A percentile compares a stretch with the other conserved stretches of the same genome.
Evolutionary conservation across 2,329 filamentous ascomycete species (phyloP).

Genomic region (Aspergillus ibericus): DNA sequence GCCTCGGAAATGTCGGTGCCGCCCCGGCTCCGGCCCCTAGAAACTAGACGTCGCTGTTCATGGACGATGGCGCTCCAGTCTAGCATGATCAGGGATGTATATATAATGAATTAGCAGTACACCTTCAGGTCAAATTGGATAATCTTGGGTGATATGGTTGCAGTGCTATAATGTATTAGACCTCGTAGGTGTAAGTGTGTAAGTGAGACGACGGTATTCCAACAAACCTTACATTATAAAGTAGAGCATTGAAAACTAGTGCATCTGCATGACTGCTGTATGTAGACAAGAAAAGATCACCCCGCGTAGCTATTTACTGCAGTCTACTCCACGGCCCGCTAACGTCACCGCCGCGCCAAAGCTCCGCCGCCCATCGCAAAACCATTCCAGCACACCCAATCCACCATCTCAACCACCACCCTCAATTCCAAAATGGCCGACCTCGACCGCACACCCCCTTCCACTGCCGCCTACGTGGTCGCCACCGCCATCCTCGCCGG

Average conservation of each 20-base stretch:
- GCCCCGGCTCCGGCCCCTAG: constrained; percentile 16
- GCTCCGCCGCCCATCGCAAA: constrained; percentile 2
- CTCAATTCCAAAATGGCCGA: constrained; percentile 31
- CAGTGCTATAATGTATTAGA: too few species aligned
- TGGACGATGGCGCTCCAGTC: constrained; percentile 12
- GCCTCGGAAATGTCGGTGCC: constrained; percentile 25
- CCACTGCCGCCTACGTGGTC: constrained; percentile 62
- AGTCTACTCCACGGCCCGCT: not conserved
- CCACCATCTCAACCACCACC: not conserved
- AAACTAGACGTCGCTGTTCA: constrained; percentile 21
- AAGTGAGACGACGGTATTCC: not conserved
- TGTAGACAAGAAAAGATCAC: too few species aligned
- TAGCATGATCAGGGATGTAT: constrained; percentile 30
- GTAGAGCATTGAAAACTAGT: too few species aligned
- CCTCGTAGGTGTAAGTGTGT: not conserved
- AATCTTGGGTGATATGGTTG: not conserved
- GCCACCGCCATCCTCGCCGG: constrained; percentile 73
- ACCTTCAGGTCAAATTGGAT: constrained; percentile 19
- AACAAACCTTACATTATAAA: too few species aligned
- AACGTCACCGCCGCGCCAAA: constrained; percentile 5
- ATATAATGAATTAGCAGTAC: constrained; percentile 32
- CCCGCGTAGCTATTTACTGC: too few species aligned
- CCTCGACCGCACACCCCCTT: constrained; percentile 49
- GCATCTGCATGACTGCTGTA: too few species aligned
- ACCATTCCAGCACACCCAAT: not conserved